These are phyloP conservation scores for Calonectria leucothoes DNA, from an alignment of 2,329 filamentous ascomycete genomes.

Conservation along the genomic window DNA sequence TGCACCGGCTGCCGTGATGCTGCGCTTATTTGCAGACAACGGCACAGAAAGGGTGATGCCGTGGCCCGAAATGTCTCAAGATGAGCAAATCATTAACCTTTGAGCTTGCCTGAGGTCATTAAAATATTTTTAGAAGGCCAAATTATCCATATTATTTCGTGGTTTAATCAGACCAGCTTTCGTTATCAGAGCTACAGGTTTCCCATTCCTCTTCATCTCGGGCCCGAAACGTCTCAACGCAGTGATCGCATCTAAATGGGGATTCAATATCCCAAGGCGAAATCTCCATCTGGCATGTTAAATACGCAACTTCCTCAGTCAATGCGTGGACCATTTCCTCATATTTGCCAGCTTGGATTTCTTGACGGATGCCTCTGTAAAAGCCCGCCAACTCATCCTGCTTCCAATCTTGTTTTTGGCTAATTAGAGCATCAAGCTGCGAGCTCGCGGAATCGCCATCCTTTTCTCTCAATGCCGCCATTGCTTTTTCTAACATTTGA, in stretches of 20 bases:
- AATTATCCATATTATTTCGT: neutral
- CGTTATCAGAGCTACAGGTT: neutral
- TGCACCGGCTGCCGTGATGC: neutral
- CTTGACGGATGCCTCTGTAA: constrained; percentile 24
- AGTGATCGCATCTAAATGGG: neutral
- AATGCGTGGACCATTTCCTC: constrained; percentile 11
- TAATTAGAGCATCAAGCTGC: neutral
- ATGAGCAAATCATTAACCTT: neutral
- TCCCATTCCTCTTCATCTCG: neutral
- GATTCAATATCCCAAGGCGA: neutral
- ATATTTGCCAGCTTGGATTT: constrained; percentile 13
- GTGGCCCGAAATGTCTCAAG: too few relatives aligned
- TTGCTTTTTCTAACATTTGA: neutral
- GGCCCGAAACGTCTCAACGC: neutral
- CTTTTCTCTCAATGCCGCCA: neutral
- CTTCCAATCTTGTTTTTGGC: constrained; percentile 4
- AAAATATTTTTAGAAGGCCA: neutral
- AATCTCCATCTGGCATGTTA: constrained; percentile 10
- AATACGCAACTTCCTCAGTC: constrained; percentile 4
- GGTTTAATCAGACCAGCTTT: neutral
- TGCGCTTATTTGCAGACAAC: too few relatives aligned
- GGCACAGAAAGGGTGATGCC: too few relatives aligned
- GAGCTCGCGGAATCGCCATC: neutral
- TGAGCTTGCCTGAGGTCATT: neutral
- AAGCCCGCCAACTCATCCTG: neutral